These are phyloP conservation scores for Exophiala lecanii-corni DNA, from an alignment of 2,329 filamentous ascomycete species.

Conservation along the genomic window DNA sequence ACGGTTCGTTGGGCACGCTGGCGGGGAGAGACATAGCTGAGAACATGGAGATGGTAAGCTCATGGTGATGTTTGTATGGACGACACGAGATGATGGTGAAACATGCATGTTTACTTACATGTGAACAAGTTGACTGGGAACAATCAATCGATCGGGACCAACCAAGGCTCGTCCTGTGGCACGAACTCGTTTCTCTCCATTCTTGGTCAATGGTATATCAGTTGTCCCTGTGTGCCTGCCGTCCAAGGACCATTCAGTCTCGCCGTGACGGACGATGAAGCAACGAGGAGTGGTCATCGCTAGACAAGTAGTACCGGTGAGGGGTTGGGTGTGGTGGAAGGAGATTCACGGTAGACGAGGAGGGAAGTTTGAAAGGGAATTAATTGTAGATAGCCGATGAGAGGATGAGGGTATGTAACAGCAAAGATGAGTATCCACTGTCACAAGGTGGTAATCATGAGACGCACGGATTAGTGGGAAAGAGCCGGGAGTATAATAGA, in stretches of 20 bases:
- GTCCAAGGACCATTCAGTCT: constrained; percentile 91
- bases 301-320: too few relatives aligned
- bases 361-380: too few relatives aligned
- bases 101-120: constrained; percentile 66
- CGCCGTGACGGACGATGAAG: constrained; percentile 83
- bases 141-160: constrained; percentile 77
- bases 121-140: constrained; percentile 73
- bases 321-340: too few relatives aligned
- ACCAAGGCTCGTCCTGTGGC: constrained; percentile 80
- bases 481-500: too few relatives aligned
- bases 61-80: too few relatives aligned
- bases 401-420: too few relatives aligned
- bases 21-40: constrained; percentile 77
- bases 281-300: constrained; percentile 60
- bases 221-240: constrained; percentile 78
- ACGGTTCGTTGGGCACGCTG: constrained; percentile 83
- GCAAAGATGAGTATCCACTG: too few relatives aligned
- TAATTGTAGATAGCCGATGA: too few relatives aligned
- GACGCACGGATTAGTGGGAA: too few relatives aligned
- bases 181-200: constrained; percentile 70
- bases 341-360: too few relatives aligned
- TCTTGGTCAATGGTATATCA: constrained; percentile 79
- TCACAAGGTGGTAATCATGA: too few relatives aligned
- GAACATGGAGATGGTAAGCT: neutral
- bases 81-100: too few relatives aligned